These are phyloP conservation scores for Noccaea caerulescens DNA, from an alignment of 345 rosid genomes.

Conservation along the genomic window DNA sequence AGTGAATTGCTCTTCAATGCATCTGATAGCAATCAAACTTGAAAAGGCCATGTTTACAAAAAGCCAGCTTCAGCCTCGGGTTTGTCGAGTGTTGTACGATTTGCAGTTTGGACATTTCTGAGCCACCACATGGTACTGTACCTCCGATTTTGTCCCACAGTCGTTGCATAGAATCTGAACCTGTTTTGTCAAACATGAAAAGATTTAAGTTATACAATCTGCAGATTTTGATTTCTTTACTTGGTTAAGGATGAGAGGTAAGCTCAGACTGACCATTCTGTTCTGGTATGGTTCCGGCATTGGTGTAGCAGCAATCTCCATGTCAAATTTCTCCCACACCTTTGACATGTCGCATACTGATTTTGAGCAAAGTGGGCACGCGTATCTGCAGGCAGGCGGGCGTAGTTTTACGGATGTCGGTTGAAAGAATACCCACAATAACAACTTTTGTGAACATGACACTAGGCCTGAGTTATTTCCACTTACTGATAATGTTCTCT, in stretches of 20 bases:
- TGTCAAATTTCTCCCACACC: conserved; percentile 87
- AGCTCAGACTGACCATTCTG: conserved; percentile 52
- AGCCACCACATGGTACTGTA: conserved; percentile 74
- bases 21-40: not conserved
- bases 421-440: not conserved
- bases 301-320: conserved; percentile 83
- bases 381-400: conserved; percentile 52
- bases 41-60: not conserved
- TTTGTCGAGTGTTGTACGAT: conserved; percentile 81
- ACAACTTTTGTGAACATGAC: not conserved
- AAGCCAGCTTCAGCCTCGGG: conserved; percentile 48
- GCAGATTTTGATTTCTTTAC: not conserved
- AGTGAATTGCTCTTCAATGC: conserved; percentile 13
- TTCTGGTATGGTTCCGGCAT: conserved; percentile 74
- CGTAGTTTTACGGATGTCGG: not conserved
- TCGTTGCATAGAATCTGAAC: conserved; percentile 89
- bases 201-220: not conserved
- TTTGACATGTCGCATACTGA: conserved; percentile 92
- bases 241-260: not conserved
- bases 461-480: not conserved
- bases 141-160: conserved; percentile 65
- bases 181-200: conserved; percentile 46
- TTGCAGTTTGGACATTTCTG: conserved; percentile 80
- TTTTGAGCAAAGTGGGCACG: conserved; percentile 90
- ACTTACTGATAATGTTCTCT: conserved; percentile 77